Conservation (phyloP, 805 yeast species). For the Yamadazyma akitaensis region DNA sequence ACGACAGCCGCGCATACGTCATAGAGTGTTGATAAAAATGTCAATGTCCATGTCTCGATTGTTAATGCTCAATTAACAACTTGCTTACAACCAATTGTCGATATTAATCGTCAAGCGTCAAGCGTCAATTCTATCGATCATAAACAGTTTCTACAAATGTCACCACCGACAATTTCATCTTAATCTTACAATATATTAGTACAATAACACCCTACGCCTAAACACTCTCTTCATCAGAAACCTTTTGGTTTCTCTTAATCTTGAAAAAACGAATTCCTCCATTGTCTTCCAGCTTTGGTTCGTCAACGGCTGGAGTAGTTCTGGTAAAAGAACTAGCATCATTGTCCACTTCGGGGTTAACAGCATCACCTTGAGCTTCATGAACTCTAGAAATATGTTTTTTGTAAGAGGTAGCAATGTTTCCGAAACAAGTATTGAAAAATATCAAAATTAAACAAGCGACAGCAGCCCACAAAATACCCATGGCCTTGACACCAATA, state of each 20-base stretch:
- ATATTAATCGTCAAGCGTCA: no score
- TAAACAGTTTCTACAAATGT: not conserved
- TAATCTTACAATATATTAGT: not conserved
- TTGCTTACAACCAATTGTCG: no score
- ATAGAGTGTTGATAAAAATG: not conserved
- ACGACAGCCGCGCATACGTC: not conserved
- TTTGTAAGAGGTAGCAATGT: constrained; percentile 47
- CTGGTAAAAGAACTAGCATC: constrained; percentile 45
- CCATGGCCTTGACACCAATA: constrained; percentile 57
- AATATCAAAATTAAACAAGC: constrained; percentile 49
- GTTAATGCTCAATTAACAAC: no score
- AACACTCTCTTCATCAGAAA: constrained; percentile 43
- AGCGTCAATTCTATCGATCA: no score
- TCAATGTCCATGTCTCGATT: no score
- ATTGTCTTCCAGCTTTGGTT: constrained; percentile 33
- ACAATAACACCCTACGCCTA: constrained; percentile 15
- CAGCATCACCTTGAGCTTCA: constrained; percentile 22
- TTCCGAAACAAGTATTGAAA: constrained; percentile 51
- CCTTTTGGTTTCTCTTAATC: constrained; percentile 54
- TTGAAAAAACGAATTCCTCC: constrained; percentile 76
- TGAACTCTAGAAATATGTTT: constrained; percentile 44
- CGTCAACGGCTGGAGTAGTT: constrained; percentile 23
- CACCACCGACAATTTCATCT: not conserved
- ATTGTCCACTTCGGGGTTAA: constrained; percentile 25
- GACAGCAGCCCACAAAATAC: constrained; percentile 69